Conservation (phyloP, 2,329 filamentous ascomycete genomes). For the Rhinocladiella mackenziei region DNA sequence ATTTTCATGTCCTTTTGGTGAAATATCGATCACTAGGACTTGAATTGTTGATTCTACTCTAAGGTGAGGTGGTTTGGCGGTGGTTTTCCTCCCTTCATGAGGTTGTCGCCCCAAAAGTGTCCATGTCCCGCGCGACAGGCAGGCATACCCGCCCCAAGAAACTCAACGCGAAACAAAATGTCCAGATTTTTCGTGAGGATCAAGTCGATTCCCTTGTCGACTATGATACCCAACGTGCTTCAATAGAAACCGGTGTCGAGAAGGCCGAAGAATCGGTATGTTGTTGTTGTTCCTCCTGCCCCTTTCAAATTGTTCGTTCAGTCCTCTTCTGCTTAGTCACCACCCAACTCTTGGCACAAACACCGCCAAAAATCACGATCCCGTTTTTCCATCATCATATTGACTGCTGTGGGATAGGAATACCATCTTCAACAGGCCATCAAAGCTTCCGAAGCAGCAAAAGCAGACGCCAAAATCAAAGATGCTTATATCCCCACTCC, state of each 20-base stretch:
- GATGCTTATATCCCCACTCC: slow-evolving; percentile 66
- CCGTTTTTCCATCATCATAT: not conserved
- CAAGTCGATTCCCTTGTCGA: slow-evolving; percentile 85
- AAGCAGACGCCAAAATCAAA: slow-evolving; percentile 57
- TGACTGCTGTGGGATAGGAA: slow-evolving; percentile 58
- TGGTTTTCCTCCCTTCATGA: slow-evolving; percentile 11
- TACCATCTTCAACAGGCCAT: slow-evolving; percentile 89
- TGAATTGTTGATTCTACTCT: too few species aligned
- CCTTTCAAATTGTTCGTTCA: too few species aligned
- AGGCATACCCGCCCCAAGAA: slow-evolving; percentile 57
- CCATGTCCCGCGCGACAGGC: slow-evolving; percentile 33
- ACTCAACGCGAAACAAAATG: slow-evolving; percentile 82
- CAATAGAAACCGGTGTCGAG: slow-evolving; percentile 93
- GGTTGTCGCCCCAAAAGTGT: slow-evolving; percentile 17
- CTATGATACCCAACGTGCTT: slow-evolving; percentile 75
- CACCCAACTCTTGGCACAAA: slow-evolving; percentile 12
- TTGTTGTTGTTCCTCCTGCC: too few species aligned
- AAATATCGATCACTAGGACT: slow-evolving; percentile 35
- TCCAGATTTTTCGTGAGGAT: slow-evolving; percentile 82
- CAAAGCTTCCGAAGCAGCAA: slow-evolving; percentile 53
- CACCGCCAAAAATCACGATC: slow-evolving; percentile 24
- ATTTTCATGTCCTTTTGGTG: slow-evolving; percentile 61
- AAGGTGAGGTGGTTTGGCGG: slow-evolving; percentile 7
- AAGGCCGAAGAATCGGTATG: slow-evolving; percentile 95
- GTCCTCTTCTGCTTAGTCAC: slow-evolving; percentile 25